Evolutionary conservation across 139 green algal species (phyloP).

Genomic region (Closterium sp.): DNA sequence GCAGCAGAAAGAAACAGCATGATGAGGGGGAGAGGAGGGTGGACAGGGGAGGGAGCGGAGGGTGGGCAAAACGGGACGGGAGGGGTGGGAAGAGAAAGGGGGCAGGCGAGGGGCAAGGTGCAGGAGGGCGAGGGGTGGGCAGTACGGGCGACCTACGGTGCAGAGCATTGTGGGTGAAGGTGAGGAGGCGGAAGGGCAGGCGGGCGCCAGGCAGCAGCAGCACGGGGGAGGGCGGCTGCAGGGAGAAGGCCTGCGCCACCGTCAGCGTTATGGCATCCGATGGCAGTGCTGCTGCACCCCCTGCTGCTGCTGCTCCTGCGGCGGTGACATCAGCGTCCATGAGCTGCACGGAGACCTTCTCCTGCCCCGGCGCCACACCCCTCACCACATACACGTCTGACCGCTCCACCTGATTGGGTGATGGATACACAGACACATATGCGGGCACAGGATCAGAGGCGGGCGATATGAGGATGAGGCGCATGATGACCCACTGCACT

Average conservation of each 20-base stretch:
- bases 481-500: too few relatives aligned
- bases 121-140: background rate
- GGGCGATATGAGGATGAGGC: background rate
- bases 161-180: background rate
- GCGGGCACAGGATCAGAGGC: background rate
- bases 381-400: conserved; percentile 39
- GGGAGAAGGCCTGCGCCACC: conserved; percentile 46
- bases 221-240: conserved; percentile 33
- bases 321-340: conserved; percentile 5
- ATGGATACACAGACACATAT: too few relatives aligned
- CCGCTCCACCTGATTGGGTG: background rate
- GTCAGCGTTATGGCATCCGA: conserved; percentile 30
- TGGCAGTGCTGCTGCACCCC: background rate
- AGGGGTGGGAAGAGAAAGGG: background rate
- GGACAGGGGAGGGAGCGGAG: too few relatives aligned
- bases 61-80: background rate
- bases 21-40: background rate
- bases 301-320: background rate
- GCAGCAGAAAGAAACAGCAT: too few relatives aligned
- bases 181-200: conserved; percentile 5
- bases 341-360: conserved; percentile 18
- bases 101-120: too few relatives aligned
- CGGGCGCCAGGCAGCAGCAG: conserved; percentile 20
- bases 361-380: conserved; percentile 19
- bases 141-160: background rate